Evolutionary conservation across 257 asterid species (phyloP).

Genomic region (Penstemon eatonii): DNA sequence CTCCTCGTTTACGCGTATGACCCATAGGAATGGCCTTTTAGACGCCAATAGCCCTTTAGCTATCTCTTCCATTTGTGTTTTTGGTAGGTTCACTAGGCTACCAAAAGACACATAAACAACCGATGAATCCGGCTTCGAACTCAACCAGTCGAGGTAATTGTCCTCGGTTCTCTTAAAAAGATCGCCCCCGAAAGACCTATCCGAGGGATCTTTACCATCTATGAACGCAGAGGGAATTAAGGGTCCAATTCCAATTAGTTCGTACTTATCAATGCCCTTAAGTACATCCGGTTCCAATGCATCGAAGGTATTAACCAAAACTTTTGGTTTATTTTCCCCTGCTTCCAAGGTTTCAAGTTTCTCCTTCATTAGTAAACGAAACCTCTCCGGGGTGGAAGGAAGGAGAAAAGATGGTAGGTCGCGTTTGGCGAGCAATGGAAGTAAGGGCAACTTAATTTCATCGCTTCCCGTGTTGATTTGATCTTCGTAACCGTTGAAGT

Average conservation of each 20-base stretch:
- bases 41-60: conserved; percentile 35
- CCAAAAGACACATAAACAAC: conserved; percentile 72
- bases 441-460: conserved; percentile 33
- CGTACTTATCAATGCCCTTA: conserved; percentile 29
- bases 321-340: conserved; percentile 33
- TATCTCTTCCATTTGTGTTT: conserved; percentile 53
- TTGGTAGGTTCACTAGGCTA: conserved; percentile 34
- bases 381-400: conserved; percentile 20
- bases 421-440: conserved; percentile 25
- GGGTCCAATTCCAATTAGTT: conserved; percentile 41
- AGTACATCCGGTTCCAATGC: conserved; percentile 42
- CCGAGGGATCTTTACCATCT: conserved; percentile 26
- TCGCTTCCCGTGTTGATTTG: conserved; percentile 13
- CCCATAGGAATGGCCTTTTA: conserved; percentile 65
- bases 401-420: conserved; percentile 45
- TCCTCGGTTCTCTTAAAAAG: conserved; percentile 35
- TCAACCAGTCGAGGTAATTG: conserved; percentile 45
- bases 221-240: conserved; percentile 32
- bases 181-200: conserved; percentile 38
- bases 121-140: conserved; percentile 34
- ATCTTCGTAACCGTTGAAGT: conserved; percentile 39
- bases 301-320: conserved; percentile 53
- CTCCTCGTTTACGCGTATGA: conserved; percentile 31
- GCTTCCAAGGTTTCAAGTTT: conserved; percentile 31
- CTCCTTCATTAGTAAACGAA: conserved; percentile 26